Evolutionary conservation across 2,329 filamentous ascomycete species (phyloP).

Genomic region (Aspergillus uvarum): DNA sequence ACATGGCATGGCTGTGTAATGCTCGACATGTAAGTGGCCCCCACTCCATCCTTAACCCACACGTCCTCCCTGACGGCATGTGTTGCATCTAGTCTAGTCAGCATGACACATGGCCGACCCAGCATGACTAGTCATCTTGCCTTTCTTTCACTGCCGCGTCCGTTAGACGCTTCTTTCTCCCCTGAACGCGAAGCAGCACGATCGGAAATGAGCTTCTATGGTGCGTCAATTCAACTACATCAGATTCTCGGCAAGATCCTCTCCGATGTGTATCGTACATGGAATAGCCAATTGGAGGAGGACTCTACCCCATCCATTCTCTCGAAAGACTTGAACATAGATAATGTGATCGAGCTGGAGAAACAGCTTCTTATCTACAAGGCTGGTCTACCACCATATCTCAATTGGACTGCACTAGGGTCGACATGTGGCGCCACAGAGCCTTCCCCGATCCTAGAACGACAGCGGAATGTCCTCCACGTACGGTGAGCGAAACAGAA

Average conservation of each 20-base stretch:
- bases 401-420: conserved; percentile 25
- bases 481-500: conserved; percentile 21
- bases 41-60: too few relatives aligned
- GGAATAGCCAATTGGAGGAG: conserved; percentile 22
- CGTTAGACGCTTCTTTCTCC: conserved; percentile 11
- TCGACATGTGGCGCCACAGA: neutral
- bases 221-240: conserved; percentile 28
- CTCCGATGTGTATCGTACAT: conserved; percentile 35
- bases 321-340: conserved; percentile 12
- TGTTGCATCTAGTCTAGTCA: conserved; percentile 30
- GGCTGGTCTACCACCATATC: conserved; percentile 21
- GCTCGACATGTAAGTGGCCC: conserved; percentile 36
- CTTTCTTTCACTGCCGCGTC: conserved; percentile 23
- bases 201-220: conserved; percentile 27
- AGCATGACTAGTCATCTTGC: conserved; percentile 36
- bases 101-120: conserved; percentile 41
- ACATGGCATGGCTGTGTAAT: conserved; percentile 45
- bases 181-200: conserved; percentile 2
- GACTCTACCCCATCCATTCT: neutral
- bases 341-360: conserved; percentile 31
- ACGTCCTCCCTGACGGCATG: too few relatives aligned
- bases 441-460: neutral
- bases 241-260: conserved; percentile 36
- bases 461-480: conserved; percentile 32
- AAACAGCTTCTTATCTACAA: conserved; percentile 26